Conservation (phyloP, 495 filamentous ascomycete genomes). For the Neohortaea acidophila region DNA sequence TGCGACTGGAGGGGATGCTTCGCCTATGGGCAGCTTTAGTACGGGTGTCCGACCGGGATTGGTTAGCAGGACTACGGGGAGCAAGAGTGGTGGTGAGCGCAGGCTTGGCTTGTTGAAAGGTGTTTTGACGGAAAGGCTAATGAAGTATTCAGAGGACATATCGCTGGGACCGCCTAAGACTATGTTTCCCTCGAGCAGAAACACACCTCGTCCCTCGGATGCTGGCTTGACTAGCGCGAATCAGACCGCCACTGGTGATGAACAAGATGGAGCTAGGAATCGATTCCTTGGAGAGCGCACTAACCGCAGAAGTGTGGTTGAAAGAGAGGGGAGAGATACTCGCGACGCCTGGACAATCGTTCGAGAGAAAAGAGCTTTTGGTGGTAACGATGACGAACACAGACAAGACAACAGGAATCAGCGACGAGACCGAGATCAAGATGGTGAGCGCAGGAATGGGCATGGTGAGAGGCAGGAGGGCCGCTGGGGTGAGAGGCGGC, state of each 20-base stretch:
- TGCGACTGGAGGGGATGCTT: slow-evolving; percentile 8
- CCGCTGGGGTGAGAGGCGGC: slow-evolving; percentile 13
- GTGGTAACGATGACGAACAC: slow-evolving; percentile 41
- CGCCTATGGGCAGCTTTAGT: slow-evolving; percentile 17
- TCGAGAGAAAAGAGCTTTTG: slow-evolving; percentile 38
- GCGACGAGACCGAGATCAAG: slow-evolving; percentile 37
- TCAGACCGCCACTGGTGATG: slow-evolving; percentile 15
- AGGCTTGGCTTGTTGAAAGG: neutral
- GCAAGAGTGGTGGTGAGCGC: slow-evolving; percentile 10
- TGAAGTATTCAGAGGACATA: slow-evolving; percentile 6
- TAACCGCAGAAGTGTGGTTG: slow-evolving; percentile 29
- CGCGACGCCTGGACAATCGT: slow-evolving; percentile 45
- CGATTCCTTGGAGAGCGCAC: slow-evolving; percentile 17
- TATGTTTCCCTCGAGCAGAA: slow-evolving; percentile 14
- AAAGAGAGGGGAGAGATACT: slow-evolving; percentile 36
- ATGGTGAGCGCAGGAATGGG: slow-evolving; percentile 40
- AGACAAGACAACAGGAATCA: slow-evolving; percentile 39
- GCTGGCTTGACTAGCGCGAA: slow-evolving; percentile 13
- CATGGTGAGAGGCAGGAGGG: slow-evolving; percentile 10
- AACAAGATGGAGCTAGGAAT: slow-evolving; percentile 17
- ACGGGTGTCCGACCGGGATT: slow-evolving; percentile 11
- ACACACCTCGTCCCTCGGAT: slow-evolving; percentile 6
- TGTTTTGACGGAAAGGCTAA: slow-evolving; percentile 1
- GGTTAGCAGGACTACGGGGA: neutral
- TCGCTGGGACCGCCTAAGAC: slow-evolving; percentile 14